A percentile compares a stretch with the other conserved stretches of the same genome.
Conservation (phyloP, 805 yeast genomes). For the Wickerhamomyces tratensis region DNA sequence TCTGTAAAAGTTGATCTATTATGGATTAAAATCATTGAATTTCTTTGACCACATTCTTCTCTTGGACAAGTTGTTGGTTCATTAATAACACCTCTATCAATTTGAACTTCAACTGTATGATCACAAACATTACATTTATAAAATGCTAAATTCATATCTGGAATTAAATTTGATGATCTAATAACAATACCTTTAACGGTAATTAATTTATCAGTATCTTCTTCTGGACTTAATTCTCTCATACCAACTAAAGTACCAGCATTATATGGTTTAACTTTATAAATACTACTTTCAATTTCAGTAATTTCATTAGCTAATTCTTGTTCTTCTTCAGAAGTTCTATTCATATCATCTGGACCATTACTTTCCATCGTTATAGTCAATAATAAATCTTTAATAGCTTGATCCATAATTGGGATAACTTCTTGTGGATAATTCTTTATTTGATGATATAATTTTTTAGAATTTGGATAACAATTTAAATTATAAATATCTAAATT, state of each 20-base stretch:
- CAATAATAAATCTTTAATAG: slow-evolving; percentile 82
- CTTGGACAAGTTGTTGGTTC: slow-evolving; percentile 95
- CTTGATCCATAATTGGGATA: slow-evolving; percentile 95
- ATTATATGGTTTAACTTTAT: slow-evolving; percentile 85
- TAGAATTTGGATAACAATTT: slow-evolving; percentile 64
- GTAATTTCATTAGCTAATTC: slow-evolving; percentile 37
- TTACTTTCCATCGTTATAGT: slow-evolving; percentile 51
- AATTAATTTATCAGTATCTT: slow-evolving; percentile 89
- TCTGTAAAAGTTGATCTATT: slow-evolving; percentile 91
- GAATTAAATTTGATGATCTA: slow-evolving; percentile 83
- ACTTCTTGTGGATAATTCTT: slow-evolving; percentile 94
- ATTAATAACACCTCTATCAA: slow-evolving; percentile 88
- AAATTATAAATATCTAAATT: slow-evolving; percentile 80
- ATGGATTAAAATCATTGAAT: slow-evolving; percentile 86
- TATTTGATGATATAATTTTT: slow-evolving; percentile 74
- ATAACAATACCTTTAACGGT: slow-evolving; percentile 85
- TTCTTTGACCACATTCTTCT: slow-evolving; percentile 67
- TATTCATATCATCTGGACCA: neutral
- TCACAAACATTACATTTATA: slow-evolving; percentile 93
- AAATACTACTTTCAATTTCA: slow-evolving; percentile 71
- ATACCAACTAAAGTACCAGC: slow-evolving; percentile 67
- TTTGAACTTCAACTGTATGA: slow-evolving; percentile 84
- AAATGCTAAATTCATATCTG: slow-evolving; percentile 96
- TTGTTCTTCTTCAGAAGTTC: slow-evolving; percentile 18
- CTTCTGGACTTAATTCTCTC: slow-evolving; percentile 81